phyloP scores from a whole-genome alignment of 2,329 filamentous ascomycete genomes.

The Penicillium sclerotigenum region DNA sequence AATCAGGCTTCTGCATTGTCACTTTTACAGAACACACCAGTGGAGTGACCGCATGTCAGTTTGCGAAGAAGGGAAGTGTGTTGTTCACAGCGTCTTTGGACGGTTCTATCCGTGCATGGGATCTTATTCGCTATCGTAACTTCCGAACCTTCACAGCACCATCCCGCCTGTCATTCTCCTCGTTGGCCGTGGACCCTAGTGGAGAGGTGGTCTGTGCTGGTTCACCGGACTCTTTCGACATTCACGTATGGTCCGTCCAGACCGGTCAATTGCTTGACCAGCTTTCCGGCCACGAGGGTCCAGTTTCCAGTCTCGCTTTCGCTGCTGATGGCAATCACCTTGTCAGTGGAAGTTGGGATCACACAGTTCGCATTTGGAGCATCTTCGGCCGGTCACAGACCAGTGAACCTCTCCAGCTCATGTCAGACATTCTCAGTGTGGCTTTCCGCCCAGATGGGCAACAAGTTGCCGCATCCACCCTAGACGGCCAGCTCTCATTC shows the following conservation, averaged over 20 bases:
- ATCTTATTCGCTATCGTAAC: slow-evolving; percentile 91
- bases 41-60: slow-evolving; percentile 87
- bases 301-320: slow-evolving; percentile 84
- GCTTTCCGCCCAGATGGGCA: slow-evolving; percentile 85
- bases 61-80: slow-evolving; percentile 91
- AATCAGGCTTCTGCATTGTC: slow-evolving; percentile 94
- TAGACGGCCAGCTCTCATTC: slow-evolving; percentile 92
- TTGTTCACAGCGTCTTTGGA: slow-evolving; percentile 94
- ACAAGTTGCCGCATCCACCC: slow-evolving; percentile 84
- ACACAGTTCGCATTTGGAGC: slow-evolving; percentile 91
- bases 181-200: slow-evolving; percentile 91
- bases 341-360: slow-evolving; percentile 94
- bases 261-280: slow-evolving; percentile 92
- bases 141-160: slow-evolving; percentile 97
- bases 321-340: slow-evolving; percentile 79
- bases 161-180: slow-evolving; percentile 85
- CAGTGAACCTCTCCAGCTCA: slow-evolving; percentile 86
- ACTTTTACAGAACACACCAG: slow-evolving; percentile 97
- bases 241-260: slow-evolving; percentile 98
- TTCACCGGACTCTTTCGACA: slow-evolving; percentile 92
- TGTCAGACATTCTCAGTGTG: slow-evolving; percentile 84
- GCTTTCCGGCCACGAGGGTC: slow-evolving; percentile 88
- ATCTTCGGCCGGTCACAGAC: slow-evolving; percentile 93
- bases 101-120: slow-evolving; percentile 92
- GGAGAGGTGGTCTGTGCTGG: slow-evolving; percentile 95